A percentile compares a stretch with the other conserved stretches of the same genome.
phyloP scores from a whole-genome alignment of 805 yeast genomes.

The Lipomyces kockii region DNA sequence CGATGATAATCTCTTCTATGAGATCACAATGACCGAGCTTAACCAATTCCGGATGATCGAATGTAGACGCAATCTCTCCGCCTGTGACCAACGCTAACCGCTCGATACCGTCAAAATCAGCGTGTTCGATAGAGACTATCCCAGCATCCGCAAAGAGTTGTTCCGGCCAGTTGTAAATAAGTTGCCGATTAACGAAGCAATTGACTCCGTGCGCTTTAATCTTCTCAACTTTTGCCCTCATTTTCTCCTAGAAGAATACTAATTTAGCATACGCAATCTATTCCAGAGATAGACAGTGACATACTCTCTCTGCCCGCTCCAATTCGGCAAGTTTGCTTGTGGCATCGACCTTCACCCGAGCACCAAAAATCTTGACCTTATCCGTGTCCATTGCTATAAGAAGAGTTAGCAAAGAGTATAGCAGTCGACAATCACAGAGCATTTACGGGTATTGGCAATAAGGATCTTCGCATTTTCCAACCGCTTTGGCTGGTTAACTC shows the following conservation, averaged over 20 bases:
- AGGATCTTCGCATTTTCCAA: constrained; percentile 82
- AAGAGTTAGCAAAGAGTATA: no score
- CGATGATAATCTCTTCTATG: constrained; percentile 90
- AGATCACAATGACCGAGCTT: constrained; percentile 84
- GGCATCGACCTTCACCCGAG: constrained; percentile 94
- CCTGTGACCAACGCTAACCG: constrained; percentile 96
- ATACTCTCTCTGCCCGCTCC: constrained; percentile 81
- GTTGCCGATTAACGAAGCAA: constrained; percentile 92
- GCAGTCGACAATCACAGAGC: background rate
- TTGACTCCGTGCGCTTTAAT: constrained; percentile 85
- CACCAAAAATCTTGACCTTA: constrained; percentile 96
- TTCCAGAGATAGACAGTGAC: background rate
- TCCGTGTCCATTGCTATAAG: constrained; percentile 75
- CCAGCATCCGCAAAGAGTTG: constrained; percentile 86
- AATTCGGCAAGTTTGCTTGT: constrained; percentile 92
- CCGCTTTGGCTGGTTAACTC: constrained; percentile 89
- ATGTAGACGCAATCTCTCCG: constrained; percentile 96
- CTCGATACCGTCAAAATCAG: constrained; percentile 97
- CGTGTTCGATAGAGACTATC: constrained; percentile 94
- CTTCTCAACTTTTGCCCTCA: constrained; percentile 86
- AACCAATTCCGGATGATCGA: constrained; percentile 87
- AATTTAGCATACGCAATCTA: background rate
- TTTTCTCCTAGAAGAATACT: constrained; percentile 58
- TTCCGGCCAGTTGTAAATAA: constrained; percentile 98
- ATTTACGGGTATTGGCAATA: constrained; percentile 85